Evolutionary conservation across 2,329 filamentous ascomycete species (phyloP), one percentile per base, ranked within the genome.

Genomic region (Fusarium tanahbumbuense): DNA sequence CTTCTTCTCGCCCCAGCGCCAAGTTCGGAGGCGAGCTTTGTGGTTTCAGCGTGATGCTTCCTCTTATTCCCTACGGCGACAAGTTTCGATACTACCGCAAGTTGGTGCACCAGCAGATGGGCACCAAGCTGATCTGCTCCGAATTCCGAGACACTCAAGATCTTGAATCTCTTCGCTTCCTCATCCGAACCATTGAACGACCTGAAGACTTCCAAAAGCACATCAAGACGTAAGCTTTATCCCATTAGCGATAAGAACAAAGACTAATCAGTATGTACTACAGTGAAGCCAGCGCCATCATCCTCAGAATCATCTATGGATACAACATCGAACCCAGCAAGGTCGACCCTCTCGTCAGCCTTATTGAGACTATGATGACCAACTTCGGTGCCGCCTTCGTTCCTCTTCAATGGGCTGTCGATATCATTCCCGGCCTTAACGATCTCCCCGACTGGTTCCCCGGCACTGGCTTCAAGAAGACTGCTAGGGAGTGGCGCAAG

Each of bases 371-470:
- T 6, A 76, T 76, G 63, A 75, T 79, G 71, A 47, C 47, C 10
- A 67, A 78, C 16, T 75, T 80, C 45, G 75, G 76, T 0, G 45
- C 57, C 10, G 75, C 78, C 5, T 55, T 73, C 8, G 68, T 76
- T 1, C 79, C 79, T 1, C 55, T 77, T n/a, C 48, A 69, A 6
- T 81, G 79, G 79, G 25, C 68, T 0, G 78, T 81, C 9, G 79
- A 81, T 25, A 68, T 76, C 0, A n/a, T 81, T 0, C 79, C 80
- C 1, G 32, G 45, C 4, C 65, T 81, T 3, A 63, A 64, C n/a
- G 62, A 78, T 13, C 68, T 81, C 8, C 80, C 80, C 0, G 68
- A 68, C 1, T 54, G 72, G 30, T 63, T 79, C 22, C 80, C 80
- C 0, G 78, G 79, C 1, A 56, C 67, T 1, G 64, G 64, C 0